Conservation (phyloP, 441 rosid species). For the Erysimum pusillum region DNA sequence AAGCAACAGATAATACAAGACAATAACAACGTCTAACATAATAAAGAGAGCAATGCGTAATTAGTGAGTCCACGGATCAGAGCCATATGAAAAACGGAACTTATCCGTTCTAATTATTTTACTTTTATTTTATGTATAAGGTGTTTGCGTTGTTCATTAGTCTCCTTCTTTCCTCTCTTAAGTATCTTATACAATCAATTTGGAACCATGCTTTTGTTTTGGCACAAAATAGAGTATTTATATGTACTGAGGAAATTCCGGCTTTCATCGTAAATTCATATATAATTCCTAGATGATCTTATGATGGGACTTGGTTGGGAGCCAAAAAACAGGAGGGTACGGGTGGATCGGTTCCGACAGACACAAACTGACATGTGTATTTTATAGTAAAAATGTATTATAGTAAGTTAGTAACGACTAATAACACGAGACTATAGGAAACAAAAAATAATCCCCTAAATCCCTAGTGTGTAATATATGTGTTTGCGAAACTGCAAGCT, state of each 20-base stretch:
- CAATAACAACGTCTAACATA: neutral
- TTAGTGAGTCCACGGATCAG: neutral
- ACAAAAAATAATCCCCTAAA: neutral
- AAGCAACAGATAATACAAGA: neutral
- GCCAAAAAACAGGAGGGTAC: neutral
- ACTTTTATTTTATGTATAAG: neutral
- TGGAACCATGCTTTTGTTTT: neutral
- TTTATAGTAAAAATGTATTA: neutral
- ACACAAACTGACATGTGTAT: neutral
- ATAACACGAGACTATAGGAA: neutral
- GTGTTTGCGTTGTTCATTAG: neutral
- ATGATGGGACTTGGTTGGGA: neutral
- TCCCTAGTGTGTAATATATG: neutral
- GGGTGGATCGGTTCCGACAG: conserved; percentile 6
- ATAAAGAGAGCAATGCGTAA: neutral
- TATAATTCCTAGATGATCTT: neutral
- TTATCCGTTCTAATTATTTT: conserved; percentile 4
- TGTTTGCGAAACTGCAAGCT: neutral
- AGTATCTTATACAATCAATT: neutral
- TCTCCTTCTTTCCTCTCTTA: neutral
- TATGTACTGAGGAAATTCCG: neutral
- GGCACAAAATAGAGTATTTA: neutral
- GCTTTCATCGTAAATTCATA: neutral
- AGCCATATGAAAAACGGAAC: neutral
- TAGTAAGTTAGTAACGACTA: neutral